Evolutionary conservation across 345 rosid genomes (phyloP).

Genomic region (Eutrema heterophyllum): DNA sequence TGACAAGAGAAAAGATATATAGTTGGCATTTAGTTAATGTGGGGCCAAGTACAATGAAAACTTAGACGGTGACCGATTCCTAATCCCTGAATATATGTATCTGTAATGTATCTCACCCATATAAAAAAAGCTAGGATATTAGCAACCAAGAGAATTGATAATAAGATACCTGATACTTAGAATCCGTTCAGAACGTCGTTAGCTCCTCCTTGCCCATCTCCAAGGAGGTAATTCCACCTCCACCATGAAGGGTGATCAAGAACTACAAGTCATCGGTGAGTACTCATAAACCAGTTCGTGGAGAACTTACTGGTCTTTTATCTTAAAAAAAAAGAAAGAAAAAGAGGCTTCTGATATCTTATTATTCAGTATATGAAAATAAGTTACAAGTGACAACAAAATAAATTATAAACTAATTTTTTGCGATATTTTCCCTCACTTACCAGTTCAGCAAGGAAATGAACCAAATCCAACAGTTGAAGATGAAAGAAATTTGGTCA

Average conservation of each 20-base stretch:
- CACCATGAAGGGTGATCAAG: constrained; percentile 29
- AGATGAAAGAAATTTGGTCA: not conserved
- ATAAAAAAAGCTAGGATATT: not conserved
- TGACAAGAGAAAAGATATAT: not conserved
- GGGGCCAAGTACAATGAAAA: constrained; percentile 11
- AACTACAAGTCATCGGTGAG: constrained; percentile 35
- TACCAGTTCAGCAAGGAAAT: constrained; percentile 27
- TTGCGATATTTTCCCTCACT: not conserved
- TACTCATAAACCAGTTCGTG: not conserved
- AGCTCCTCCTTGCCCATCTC: constrained; percentile 10
- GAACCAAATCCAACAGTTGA: constrained; percentile 6
- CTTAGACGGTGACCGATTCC: not conserved
- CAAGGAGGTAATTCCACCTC: constrained; percentile 3
- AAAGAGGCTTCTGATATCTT: not conserved
- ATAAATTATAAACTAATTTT: not conserved
- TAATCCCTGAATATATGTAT: not conserved
- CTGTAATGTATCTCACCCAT: constrained; percentile 2
- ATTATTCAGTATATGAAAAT: not conserved
- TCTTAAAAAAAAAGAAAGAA: not conserved
- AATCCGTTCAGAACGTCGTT: not conserved
- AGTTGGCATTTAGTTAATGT: constrained; percentile 10
- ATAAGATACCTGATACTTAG: not conserved
- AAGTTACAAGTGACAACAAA: not conserved
- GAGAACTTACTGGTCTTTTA: not conserved
- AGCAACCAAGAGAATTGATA: not conserved